phyloP scores from a whole-genome alignment of 2,329 filamentous ascomycete species.

The Pleomassaria siparia region DNA sequence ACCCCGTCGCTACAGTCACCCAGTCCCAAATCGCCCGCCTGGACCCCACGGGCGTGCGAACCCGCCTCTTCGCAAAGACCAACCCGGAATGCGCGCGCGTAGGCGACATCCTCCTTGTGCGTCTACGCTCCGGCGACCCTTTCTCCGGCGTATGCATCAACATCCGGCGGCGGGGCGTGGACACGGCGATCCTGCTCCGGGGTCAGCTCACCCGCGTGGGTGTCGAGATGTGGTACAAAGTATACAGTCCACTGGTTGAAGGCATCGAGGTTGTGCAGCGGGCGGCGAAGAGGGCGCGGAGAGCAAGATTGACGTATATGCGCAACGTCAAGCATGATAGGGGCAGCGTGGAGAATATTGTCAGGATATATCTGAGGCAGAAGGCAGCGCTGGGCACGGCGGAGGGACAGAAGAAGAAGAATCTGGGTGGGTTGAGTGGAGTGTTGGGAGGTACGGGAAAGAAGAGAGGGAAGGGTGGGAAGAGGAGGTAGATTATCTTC shows the following conservation, averaged over 20 bases:
- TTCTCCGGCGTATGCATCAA: constrained; percentile 87
- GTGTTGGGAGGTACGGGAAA: constrained; percentile 25
- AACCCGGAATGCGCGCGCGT: constrained; percentile 79
- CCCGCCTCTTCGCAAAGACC: constrained; percentile 73
- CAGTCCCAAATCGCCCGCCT: constrained; percentile 70
- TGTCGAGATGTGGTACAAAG: constrained; percentile 97
- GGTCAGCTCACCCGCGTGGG: constrained; percentile 84
- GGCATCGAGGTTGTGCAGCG: constrained; percentile 94
- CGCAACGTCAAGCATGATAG: constrained; percentile 51
- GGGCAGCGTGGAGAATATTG: constrained; percentile 43
- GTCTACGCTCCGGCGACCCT: constrained; percentile 80
- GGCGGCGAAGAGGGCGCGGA: constrained; percentile 77
- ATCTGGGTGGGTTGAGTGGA: constrained; percentile 15
- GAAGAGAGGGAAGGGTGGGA: constrained; percentile 26
- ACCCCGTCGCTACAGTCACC: constrained; percentile 70
- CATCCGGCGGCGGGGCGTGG: constrained; percentile 81
- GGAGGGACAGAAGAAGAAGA: constrained; percentile 34
- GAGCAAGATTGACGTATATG: constrained; percentile 90
- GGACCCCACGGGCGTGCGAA: constrained; percentile 82
- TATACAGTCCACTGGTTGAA: constrained; percentile 86
- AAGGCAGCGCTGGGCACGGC: constrained; percentile 38
- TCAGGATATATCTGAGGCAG: constrained; percentile 39
- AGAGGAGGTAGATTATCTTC: constrained; percentile 12
- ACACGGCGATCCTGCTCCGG: constrained; percentile 83
- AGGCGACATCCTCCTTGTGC: constrained; percentile 90